phyloP scores from a whole-genome alignment of 2,329 filamentous ascomycete species.

The Aureobasidium lini region DNA sequence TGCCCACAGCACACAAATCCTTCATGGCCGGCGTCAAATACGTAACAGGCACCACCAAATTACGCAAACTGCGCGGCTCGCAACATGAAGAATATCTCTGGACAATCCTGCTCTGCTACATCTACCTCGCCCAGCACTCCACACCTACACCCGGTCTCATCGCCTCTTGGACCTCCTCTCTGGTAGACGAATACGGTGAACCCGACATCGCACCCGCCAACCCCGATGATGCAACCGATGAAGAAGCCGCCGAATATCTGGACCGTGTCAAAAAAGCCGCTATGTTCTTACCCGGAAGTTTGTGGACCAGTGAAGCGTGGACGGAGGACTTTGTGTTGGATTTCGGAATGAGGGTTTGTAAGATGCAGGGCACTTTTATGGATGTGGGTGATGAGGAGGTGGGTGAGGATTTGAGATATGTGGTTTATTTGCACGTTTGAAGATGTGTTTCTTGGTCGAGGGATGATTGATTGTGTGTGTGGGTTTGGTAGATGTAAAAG shows the following conservation, averaged over 20 bases:
- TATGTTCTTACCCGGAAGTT: slow-evolving; percentile 1
- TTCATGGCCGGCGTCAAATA: slow-evolving; percentile 28
- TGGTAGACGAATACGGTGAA: slow-evolving; percentile 19
- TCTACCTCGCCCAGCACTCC: not conserved
- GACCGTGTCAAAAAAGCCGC: slow-evolving; percentile 14
- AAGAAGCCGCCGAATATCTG: slow-evolving; percentile 16
- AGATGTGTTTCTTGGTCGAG: not conserved
- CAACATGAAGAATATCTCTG: slow-evolving; percentile 32
- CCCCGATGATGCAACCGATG: slow-evolving; percentile 19
- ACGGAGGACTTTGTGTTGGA: slow-evolving; percentile 22
- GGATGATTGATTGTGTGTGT: not conserved
- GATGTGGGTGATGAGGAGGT: slow-evolving; percentile 20
- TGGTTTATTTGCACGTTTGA: slow-evolving; percentile 24
- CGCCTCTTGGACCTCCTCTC: slow-evolving; percentile 13
- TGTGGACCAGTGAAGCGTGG: slow-evolving; percentile 25
- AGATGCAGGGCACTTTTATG: slow-evolving; percentile 27
- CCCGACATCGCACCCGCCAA: slow-evolving; percentile 8
- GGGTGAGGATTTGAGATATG: slow-evolving; percentile 20
- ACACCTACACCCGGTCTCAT: not conserved
- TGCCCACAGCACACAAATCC: slow-evolving; percentile 14
- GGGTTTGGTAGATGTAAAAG: too few relatives aligned
- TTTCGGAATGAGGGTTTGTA: slow-evolving; percentile 24
- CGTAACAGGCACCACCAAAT: slow-evolving; percentile 24
- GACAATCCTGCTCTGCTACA: slow-evolving; percentile 27
- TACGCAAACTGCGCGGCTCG: slow-evolving; percentile 24